Conservation (phyloP, 2,329 filamentous ascomycete species). For the Monilinia vaccinii-corymbosi region DNA sequence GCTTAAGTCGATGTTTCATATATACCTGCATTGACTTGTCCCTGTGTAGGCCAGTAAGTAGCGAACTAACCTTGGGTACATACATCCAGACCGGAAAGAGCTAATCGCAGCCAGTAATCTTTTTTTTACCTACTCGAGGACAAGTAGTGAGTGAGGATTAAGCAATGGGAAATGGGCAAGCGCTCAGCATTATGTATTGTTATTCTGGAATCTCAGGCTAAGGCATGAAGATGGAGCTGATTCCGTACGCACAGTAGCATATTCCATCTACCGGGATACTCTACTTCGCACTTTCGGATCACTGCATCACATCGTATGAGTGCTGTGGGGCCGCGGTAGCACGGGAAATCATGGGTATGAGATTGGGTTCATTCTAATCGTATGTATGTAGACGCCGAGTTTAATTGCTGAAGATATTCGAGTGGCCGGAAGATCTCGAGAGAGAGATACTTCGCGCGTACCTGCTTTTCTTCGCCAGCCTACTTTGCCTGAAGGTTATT, state of each 20-base stretch:
- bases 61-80: no score
- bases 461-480: background rate
- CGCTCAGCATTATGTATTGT: background rate
- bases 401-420: background rate
- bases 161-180: background rate
- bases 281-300: conserved; percentile 8
- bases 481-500: background rate
- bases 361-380: background rate
- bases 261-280: background rate
- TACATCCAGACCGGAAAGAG: no score
- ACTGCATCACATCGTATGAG: conserved; percentile 2
- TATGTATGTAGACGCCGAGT: conserved; percentile 6
- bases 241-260: background rate
- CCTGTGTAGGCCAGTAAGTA: background rate
- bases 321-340: background rate
- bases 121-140: background rate
- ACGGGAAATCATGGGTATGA: background rate
- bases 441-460: background rate
- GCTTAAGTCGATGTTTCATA: conserved; percentile 5
- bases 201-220: background rate
- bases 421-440: background rate
- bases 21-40: conserved; percentile 4
- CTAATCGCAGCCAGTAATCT: background rate
- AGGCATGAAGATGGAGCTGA: background rate
- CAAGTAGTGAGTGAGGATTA: background rate